Conservation (phyloP, 768 basidiomycete species). For the Suillus americanus region DNA sequence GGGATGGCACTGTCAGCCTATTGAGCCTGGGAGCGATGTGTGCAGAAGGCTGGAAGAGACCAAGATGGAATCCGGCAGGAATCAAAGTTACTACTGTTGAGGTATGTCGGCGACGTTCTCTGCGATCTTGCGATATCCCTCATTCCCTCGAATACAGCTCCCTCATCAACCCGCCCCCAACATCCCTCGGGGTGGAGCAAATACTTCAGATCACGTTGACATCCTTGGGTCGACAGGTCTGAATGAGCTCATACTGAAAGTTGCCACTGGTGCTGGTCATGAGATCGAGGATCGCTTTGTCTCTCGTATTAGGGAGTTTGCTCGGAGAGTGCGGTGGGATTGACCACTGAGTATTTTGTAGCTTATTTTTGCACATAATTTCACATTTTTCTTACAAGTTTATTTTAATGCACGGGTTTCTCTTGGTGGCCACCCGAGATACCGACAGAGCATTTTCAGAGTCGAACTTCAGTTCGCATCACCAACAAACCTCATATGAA, state of each 20-base stretch:
- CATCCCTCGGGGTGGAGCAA: slow-evolving; percentile 87
- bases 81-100: slow-evolving; percentile 86
- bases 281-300: slow-evolving; percentile 70
- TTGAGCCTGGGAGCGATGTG: slow-evolving; percentile 95
- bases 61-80: slow-evolving; percentile 89
- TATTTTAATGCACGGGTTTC: neutral
- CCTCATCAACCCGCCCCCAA: slow-evolving; percentile 72
- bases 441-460: neutral
- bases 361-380: neutral
- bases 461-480: neutral
- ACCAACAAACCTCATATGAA: neutral
- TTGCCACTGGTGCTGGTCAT: slow-evolving; percentile 80
- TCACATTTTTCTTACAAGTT: neutral
- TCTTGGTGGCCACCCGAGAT: neutral
- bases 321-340: slow-evolving; percentile 78
- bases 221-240: slow-evolving; percentile 74
- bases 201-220: slow-evolving; percentile 90
- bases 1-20: slow-evolving; percentile 90
- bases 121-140: neutral
- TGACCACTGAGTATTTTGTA: slow-evolving; percentile 20
- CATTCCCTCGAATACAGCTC: slow-evolving; percentile 46
- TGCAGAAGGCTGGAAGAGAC: slow-evolving; percentile 89
- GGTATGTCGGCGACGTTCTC: slow-evolving; percentile 41
- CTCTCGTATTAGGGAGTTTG: slow-evolving; percentile 78
- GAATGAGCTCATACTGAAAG: slow-evolving; percentile 89